A percentile compares a stretch with the other conserved stretches of the same genome.
Conservation (phyloP, 345 rosid genomes). For the Heritiera littoralis region DNA sequence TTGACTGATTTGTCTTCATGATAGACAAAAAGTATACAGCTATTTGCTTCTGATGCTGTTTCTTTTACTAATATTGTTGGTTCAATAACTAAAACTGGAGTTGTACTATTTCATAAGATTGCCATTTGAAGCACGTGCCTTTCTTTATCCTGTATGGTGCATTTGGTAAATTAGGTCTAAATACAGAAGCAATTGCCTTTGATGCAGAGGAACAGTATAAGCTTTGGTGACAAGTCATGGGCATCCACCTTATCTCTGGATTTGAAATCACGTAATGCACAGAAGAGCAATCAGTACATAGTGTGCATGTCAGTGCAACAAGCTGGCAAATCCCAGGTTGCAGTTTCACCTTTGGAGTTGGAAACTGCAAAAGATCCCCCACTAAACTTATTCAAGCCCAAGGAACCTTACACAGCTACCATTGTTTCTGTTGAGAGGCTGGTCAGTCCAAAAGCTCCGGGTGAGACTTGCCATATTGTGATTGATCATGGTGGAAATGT, state of each 20-base stretch:
- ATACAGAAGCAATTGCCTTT: conserved; percentile 11
- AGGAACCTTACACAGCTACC: conserved; percentile 90
- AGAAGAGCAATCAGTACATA: conserved; percentile 29
- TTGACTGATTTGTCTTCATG: background rate
- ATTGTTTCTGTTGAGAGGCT: conserved; percentile 91
- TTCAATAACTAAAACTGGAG: background rate
- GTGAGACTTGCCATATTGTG: conserved; percentile 95
- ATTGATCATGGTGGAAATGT: conserved; percentile 92
- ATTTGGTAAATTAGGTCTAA: conserved; percentile 13
- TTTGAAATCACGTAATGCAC: conserved; percentile 42
- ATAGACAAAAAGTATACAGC: background rate
- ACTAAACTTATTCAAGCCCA: conserved; percentile 68
- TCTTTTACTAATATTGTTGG: conserved; percentile 2
- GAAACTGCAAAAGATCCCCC: conserved; percentile 85
- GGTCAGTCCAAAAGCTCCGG: conserved; percentile 88
- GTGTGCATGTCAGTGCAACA: conserved; percentile 90
- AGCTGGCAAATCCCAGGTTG: conserved; percentile 68
- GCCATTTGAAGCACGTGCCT: background rate
- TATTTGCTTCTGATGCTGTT: conserved; percentile 16
- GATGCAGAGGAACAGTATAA: conserved; percentile 53
- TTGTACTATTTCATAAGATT: background rate
- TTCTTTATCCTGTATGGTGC: background rate
- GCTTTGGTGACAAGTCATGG: conserved; percentile 59
- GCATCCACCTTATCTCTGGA: conserved; percentile 44
- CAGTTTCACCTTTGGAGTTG: conserved; percentile 71